Evolutionary conservation across 768 basidiomycete genomes (phyloP).

Genomic region (Kwoniella botswanensis): DNA sequence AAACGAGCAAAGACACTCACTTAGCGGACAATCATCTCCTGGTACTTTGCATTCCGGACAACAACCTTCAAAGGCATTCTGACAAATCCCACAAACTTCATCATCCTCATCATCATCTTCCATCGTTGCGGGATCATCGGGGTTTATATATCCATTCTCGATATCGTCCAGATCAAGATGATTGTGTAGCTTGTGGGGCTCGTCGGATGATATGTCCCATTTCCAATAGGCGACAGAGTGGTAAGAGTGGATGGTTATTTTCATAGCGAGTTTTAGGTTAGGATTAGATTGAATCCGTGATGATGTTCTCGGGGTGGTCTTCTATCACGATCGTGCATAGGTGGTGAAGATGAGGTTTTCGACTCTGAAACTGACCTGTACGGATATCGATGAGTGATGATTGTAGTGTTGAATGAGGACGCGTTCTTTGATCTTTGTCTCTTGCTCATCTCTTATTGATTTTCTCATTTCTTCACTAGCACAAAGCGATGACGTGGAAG

Average conservation of each 20-base stretch:
- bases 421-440: slow-evolving; percentile 4
- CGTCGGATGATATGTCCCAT: slow-evolving; percentile 53
- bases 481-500: slow-evolving; percentile 28
- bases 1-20: slow-evolving; percentile 62
- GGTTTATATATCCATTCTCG: slow-evolving; percentile 22
- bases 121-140: slow-evolving; percentile 3
- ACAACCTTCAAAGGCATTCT: slow-evolving; percentile 75
- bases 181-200: slow-evolving; percentile 48
- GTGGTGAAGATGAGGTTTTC: too few relatives aligned
- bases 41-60: slow-evolving; percentile 96
- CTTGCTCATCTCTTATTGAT: neutral
- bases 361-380: too few relatives aligned
- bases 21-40: slow-evolving; percentile 91
- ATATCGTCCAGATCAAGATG: slow-evolving; percentile 25
- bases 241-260: slow-evolving; percentile 50
- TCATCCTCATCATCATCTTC: slow-evolving; percentile 51
- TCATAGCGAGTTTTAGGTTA: slow-evolving; percentile 35
- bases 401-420: neutral
- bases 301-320: too few relatives aligned
- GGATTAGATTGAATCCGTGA: too few relatives aligned
- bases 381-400: too few relatives aligned
- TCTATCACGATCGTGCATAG: too few relatives aligned
- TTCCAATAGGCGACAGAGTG: slow-evolving; percentile 56
- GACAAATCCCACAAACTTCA: slow-evolving; percentile 53
- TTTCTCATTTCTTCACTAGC: neutral